Evolutionary conservation across 768 basidiomycete species (phyloP).

Genomic region (Phlebiopsis gigantea): DNA sequence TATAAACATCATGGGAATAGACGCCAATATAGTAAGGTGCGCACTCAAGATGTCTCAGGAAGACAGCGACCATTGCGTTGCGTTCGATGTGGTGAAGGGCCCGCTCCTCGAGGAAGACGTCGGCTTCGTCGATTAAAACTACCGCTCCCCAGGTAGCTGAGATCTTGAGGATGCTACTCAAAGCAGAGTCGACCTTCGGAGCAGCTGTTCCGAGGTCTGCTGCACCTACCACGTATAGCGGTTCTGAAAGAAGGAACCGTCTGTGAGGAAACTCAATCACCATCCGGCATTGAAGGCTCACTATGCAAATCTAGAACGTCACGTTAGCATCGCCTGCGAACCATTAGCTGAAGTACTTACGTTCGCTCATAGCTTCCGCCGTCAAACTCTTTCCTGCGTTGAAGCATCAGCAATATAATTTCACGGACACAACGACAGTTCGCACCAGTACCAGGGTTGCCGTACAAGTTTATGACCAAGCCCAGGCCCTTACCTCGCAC

Average conservation of each 20-base stretch:
- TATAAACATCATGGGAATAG: background rate
- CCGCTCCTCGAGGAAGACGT: conserved; percentile 70
- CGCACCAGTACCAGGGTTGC: conserved; percentile 27
- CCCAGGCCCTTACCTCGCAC: conserved; percentile 32
- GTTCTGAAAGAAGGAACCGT: conserved; percentile 14
- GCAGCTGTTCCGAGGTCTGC: conserved; percentile 31
- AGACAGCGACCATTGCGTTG: conserved; percentile 71
- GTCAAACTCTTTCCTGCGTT: conserved; percentile 26
- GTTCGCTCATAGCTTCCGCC: conserved; percentile 32
- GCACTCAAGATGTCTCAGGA: conserved; percentile 24
- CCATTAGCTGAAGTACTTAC: conserved; percentile 15
- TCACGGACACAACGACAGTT: too few relatives aligned
- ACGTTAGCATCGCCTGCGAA: background rate
- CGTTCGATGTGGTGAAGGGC: conserved; percentile 58
- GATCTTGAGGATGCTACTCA: conserved; percentile 28
- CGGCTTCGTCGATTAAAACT: conserved; percentile 39
- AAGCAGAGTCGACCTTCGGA: conserved; percentile 24
- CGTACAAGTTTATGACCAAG: conserved; percentile 29
- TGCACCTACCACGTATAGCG: conserved; percentile 31
- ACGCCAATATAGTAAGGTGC: background rate
- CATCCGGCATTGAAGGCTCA: background rate
- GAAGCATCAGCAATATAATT: background rate
- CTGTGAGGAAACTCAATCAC: background rate
- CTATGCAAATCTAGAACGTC: conserved; percentile 19
- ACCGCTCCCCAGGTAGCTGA: conserved; percentile 30